phyloP scores from a whole-genome alignment of 2,329 filamentous ascomycete genomes.

The Pezizomycotina sp. region DNA sequence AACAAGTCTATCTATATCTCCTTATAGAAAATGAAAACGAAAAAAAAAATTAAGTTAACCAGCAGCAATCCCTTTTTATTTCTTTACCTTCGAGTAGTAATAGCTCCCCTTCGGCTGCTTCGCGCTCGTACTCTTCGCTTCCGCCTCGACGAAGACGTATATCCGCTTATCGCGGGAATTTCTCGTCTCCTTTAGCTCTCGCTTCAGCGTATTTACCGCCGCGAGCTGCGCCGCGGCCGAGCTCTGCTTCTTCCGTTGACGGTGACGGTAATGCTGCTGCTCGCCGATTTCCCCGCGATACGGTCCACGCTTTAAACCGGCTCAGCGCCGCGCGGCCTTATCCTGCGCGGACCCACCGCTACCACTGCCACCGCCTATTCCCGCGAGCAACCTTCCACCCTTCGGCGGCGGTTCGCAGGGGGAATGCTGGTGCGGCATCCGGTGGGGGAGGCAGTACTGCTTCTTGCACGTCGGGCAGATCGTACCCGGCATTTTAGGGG shows the following conservation, averaged over 20 bases:
- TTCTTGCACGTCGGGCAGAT: conserved; percentile 35
- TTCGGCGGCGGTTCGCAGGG: conserved; percentile 44
- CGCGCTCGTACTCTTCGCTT: conserved; percentile 64
- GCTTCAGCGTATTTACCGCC: conserved; percentile 64
- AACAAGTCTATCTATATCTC: background rate
- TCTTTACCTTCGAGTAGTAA: conserved; percentile 45
- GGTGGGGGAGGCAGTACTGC: conserved; percentile 37
- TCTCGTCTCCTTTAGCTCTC: conserved; percentile 72
- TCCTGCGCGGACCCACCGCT: conserved; percentile 35
- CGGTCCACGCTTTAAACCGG: conserved; percentile 63
- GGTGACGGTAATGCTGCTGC: conserved; percentile 22
- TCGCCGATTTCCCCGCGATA: conserved; percentile 30
- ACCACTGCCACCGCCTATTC: conserved; percentile 3
- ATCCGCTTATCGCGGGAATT: conserved; percentile 67
- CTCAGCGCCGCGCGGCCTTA: conserved; percentile 55
- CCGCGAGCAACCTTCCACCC: background rate
- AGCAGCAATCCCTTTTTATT: background rate
- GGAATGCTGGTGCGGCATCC: conserved; percentile 39
- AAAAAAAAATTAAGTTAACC: background rate
- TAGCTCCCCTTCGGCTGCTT: conserved; percentile 71
- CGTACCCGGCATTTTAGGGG: conserved; percentile 35
- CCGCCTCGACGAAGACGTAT: conserved; percentile 80
- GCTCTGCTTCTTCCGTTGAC: conserved; percentile 42
- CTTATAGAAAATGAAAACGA: background rate
- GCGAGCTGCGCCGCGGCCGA: conserved; percentile 48